Percentiles rank a stretch among this genome's conserved stretches.
These are phyloP conservation scores for Sporobolomyces phaffii DNA, from an alignment of 768 basidiomycete species.

Conservation along the genomic window DNA sequence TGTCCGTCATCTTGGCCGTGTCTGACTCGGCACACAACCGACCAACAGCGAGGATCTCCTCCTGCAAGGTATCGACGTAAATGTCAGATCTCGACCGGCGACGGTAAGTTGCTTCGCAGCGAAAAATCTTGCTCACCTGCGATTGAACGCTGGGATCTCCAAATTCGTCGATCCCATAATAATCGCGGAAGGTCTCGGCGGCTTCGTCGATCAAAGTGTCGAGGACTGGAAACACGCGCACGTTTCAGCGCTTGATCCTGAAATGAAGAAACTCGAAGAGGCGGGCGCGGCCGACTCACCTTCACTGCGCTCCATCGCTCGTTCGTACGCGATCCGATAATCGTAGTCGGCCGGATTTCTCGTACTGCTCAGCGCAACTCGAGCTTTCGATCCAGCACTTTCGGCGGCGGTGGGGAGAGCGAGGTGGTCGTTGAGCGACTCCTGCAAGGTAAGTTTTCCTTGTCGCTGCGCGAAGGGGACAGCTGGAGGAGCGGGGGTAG, in stretches of 20 bases:
- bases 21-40: slow-evolving; percentile 68
- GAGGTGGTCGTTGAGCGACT: slow-evolving; percentile 49
- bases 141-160: slow-evolving; percentile 59
- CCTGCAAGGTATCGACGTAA: slow-evolving; percentile 40
- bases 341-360: slow-evolving; percentile 50
- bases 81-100: no score
- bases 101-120: slow-evolving; percentile 7
- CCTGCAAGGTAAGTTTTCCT: slow-evolving; percentile 33
- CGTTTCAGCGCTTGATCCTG: no score
- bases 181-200: slow-evolving; percentile 62
- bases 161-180: slow-evolving; percentile 62
- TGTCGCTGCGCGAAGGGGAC: slow-evolving; percentile 24
- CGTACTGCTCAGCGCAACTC: slow-evolving; percentile 43
- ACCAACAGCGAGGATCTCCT: slow-evolving; percentile 64
- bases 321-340: slow-evolving; percentile 91
- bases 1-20: slow-evolving; percentile 55
- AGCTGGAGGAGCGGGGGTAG: slow-evolving; percentile 13
- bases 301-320: slow-evolving; percentile 73
- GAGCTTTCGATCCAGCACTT: slow-evolving; percentile 25
- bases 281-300: no score
- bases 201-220: slow-evolving; percentile 84
- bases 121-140: slow-evolving; percentile 28
- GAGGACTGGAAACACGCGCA: slow-evolving; percentile 55
- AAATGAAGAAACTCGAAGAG: no score
- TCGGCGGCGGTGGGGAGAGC: slow-evolving; percentile 28